A percentile compares a stretch with the other conserved stretches of the same genome.
These are phyloP conservation scores for Candida caryicola DNA, from an alignment of 805 yeast species.

Conservation along the genomic window DNA sequence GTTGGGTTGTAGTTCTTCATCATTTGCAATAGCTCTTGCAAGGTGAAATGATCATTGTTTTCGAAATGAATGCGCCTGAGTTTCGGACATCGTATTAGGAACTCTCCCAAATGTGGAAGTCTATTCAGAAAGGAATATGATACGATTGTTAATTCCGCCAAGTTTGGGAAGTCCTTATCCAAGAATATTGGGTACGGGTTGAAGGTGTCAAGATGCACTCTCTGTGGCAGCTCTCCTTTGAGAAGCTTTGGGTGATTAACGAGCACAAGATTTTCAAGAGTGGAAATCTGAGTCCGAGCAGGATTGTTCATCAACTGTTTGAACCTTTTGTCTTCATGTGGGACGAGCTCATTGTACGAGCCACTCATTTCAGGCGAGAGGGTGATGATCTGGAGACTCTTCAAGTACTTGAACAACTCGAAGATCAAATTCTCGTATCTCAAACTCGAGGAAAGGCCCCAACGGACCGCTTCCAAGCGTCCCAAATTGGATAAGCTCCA, in stretches of 20 bases:
- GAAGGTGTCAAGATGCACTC: conserved; percentile 15
- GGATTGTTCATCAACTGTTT: conserved; percentile 4
- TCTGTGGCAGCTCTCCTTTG: conserved; percentile 8
- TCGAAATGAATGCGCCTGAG: conserved; percentile 29
- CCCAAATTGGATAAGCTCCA: conserved; percentile 27
- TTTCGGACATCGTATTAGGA: conserved; percentile 17
- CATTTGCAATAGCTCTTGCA: conserved; percentile 27
- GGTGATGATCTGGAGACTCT: conserved; percentile 21
- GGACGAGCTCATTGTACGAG: conserved; percentile 16
- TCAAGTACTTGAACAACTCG: conserved; percentile 22
- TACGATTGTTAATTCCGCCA: conserved; percentile 26
- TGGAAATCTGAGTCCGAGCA: conserved; percentile 1
- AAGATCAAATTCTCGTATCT: conserved; percentile 19
- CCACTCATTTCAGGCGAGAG: conserved; percentile 18
- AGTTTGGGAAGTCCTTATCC: conserved; percentile 17
- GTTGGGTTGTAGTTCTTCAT: conserved; percentile 27
- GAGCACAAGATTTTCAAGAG: conserved; percentile 19
- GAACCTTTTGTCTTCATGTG: conserved; percentile 15
- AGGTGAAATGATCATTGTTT: conserved; percentile 28
- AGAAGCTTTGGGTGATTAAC: conserved; percentile 27
- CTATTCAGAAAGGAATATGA: conserved; percentile 30
- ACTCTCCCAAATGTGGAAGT: conserved; percentile 26
- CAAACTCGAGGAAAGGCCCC: conserved; percentile 27
- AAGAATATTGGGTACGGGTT: conserved; percentile 27
- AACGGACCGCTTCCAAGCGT: conserved; percentile 18